These are phyloP conservation scores for Penicillium sp. DNA, from an alignment of 2,329 filamentous ascomycete species.

Conservation along the genomic window DNA sequence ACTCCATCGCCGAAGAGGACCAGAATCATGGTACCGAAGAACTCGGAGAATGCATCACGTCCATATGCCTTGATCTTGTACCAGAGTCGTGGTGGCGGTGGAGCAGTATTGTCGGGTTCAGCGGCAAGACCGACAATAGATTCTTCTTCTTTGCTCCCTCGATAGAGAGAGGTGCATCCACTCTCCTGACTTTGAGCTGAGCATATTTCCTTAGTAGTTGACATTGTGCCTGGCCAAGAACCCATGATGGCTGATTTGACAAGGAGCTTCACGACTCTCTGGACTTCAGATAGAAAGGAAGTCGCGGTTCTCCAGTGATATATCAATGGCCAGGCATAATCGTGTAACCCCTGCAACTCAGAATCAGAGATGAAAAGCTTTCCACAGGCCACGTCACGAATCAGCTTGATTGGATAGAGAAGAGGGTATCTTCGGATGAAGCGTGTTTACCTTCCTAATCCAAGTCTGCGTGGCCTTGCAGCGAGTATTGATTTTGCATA, in stretches of 20 bases:
- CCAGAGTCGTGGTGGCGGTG: conserved; percentile 48
- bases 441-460: conserved; percentile 3
- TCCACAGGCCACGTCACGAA: conserved; percentile 2
- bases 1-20: conserved; percentile 71
- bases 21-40: conserved; percentile 67
- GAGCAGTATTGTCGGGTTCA: conserved; percentile 2
- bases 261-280: neutral
- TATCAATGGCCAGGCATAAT: conserved; percentile 14
- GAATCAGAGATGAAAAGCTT: neutral
- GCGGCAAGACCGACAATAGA: conserved; percentile 16
- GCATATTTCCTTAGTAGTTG: conserved; percentile 13
- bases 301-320: conserved; percentile 7
- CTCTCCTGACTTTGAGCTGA: conserved; percentile 14
- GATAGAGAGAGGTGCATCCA: conserved; percentile 19
- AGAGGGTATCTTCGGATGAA: conserved; percentile 4
- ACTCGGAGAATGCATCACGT: conserved; percentile 65
- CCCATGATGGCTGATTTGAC: conserved; percentile 4
- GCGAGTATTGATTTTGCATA: neutral
- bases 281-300: neutral
- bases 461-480: conserved; percentile 10
- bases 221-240: conserved; percentile 14
- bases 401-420: conserved; percentile 14
- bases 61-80: conserved; percentile 51
- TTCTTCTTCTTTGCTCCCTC: conserved; percentile 16
- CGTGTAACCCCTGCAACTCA: conserved; percentile 18